Percentiles rank a stretch among this genome's conserved stretches.
Conservation (phyloP, 805 yeast genomes). For the Suhomyces vadensis region DNA sequence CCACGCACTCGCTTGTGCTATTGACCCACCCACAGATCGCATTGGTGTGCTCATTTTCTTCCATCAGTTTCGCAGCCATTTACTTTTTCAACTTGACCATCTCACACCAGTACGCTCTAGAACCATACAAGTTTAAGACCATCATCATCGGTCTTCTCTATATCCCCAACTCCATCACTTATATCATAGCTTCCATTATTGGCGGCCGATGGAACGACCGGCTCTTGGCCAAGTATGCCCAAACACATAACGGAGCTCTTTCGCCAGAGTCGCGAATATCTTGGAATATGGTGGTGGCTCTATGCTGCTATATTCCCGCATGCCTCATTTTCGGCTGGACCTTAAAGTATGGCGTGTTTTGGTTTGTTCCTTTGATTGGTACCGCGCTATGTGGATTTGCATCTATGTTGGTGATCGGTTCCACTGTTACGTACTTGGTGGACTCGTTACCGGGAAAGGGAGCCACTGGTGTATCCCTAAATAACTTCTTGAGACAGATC, state of each 20-base stretch:
- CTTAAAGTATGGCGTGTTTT: conserved; percentile 59
- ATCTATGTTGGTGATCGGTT: conserved; percentile 80
- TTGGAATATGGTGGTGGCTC: conserved; percentile 69
- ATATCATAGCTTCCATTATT: conserved; percentile 69
- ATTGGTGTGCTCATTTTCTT: conserved; percentile 63
- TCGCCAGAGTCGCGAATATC: conserved; percentile 81
- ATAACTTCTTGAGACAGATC: conserved; percentile 70
- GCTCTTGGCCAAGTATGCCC: conserved; percentile 52
- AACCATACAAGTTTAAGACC: conserved; percentile 70
- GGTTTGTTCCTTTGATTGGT: conserved; percentile 82
- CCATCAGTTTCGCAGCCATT: conserved; percentile 68
- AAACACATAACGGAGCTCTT: conserved; percentile 59
- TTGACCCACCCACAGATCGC: conserved; percentile 73
- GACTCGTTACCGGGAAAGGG: conserved; percentile 87
- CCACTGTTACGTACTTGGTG: conserved; percentile 76
- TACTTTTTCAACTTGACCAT: conserved; percentile 77
- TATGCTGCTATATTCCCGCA: conserved; percentile 60
- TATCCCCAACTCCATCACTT: conserved; percentile 81
- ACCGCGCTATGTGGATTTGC: conserved; percentile 82
- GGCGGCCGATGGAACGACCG: conserved; percentile 82
- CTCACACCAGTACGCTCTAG: conserved; percentile 56
- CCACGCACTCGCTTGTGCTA: conserved; percentile 61
- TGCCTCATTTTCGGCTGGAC: conserved; percentile 84
- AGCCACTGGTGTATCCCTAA: conserved; percentile 85
- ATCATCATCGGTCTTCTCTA: conserved; percentile 72